Percentiles rank a stretch among this genome's conserved stretches.
phyloP scores from a whole-genome alignment of 2,329 filamentous ascomycete species.

The Madurella mycetomatis region DNA sequence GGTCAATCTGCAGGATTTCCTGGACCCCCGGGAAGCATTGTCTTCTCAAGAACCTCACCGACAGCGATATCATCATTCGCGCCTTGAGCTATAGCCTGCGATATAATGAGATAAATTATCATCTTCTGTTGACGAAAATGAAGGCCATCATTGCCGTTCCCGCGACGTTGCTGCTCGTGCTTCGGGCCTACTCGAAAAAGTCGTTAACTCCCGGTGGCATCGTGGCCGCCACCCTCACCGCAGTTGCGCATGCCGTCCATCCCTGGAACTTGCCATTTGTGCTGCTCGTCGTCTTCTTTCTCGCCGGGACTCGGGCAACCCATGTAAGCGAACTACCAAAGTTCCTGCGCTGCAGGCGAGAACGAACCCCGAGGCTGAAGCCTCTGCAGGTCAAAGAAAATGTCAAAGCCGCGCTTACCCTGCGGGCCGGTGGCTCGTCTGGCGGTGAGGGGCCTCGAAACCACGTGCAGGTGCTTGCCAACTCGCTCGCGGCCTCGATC shows the following conservation, averaged over 20 bases:
- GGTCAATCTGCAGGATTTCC: too few relatives aligned
- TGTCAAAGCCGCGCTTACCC: constrained; percentile 75
- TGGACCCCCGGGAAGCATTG: too few relatives aligned
- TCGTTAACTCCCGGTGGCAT: constrained; percentile 77
- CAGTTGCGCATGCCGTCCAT: constrained; percentile 78
- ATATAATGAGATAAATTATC: too few relatives aligned
- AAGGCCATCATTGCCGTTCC: constrained; percentile 55
- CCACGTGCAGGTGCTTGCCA: constrained; percentile 84
- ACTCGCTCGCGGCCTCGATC: constrained; percentile 74
- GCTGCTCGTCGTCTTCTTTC: constrained; percentile 78
- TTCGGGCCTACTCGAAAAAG: constrained; percentile 65
- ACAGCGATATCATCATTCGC: too few relatives aligned
- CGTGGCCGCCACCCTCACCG: constrained; percentile 66
- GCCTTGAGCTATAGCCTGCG: too few relatives aligned
- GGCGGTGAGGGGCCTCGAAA: constrained; percentile 80
- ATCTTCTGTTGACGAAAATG: constrained; percentile 38
- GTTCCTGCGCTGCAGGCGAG: not conserved
- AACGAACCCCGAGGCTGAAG: constrained; percentile 6
- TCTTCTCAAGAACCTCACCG: too few relatives aligned
- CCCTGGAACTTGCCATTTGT: constrained; percentile 91
- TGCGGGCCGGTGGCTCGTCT: constrained; percentile 66
- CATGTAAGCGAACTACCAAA: constrained; percentile 52
- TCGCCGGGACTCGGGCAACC: constrained; percentile 77
- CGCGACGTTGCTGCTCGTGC: constrained; percentile 56
- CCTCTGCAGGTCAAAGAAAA: constrained; percentile 71